These are phyloP conservation scores for Aspergillus ochraceus DNA, from an alignment of 2,329 filamentous ascomycete species.

Conservation along the genomic window DNA sequence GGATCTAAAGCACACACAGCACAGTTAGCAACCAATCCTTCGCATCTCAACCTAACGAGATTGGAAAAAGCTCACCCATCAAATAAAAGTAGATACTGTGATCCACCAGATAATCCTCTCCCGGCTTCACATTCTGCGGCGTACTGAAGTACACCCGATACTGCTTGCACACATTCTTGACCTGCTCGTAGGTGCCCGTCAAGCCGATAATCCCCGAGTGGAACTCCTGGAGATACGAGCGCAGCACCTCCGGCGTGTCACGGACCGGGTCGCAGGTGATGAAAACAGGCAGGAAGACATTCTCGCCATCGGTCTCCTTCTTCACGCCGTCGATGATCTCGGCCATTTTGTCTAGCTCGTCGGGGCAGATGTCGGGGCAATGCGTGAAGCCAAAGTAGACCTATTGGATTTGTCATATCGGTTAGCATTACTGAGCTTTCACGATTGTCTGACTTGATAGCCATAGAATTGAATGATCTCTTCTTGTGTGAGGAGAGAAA, in stretches of 20 bases:
- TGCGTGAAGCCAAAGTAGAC: slow-evolving; percentile 98
- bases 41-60: background rate
- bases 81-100: slow-evolving; percentile 99
- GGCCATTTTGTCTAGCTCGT: slow-evolving; percentile 99
- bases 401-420: slow-evolving; percentile 45
- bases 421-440: background rate
- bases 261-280: slow-evolving; percentile 93
- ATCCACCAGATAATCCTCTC: slow-evolving; percentile 95
- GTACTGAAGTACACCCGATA: slow-evolving; percentile 98
- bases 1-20: slow-evolving; percentile 61
- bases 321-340: slow-evolving; percentile 75
- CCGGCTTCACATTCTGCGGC: slow-evolving; percentile 80
- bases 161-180: slow-evolving; percentile 91
- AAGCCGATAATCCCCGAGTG: slow-evolving; percentile 82
- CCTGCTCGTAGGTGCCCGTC: slow-evolving; percentile 89
- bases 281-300: slow-evolving; percentile 73
- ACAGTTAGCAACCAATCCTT: slow-evolving; percentile 4
- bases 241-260: slow-evolving; percentile 81
- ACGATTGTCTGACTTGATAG: no score
- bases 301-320: slow-evolving; percentile 37
- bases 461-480: no score
- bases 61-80: slow-evolving; percentile 63
- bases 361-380: slow-evolving; percentile 97
- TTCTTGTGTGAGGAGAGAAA: no score
- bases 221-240: slow-evolving; percentile 86